Evolutionary conservation across 345 rosid genomes (phyloP).

Genomic region (Euclidium syriacum): DNA sequence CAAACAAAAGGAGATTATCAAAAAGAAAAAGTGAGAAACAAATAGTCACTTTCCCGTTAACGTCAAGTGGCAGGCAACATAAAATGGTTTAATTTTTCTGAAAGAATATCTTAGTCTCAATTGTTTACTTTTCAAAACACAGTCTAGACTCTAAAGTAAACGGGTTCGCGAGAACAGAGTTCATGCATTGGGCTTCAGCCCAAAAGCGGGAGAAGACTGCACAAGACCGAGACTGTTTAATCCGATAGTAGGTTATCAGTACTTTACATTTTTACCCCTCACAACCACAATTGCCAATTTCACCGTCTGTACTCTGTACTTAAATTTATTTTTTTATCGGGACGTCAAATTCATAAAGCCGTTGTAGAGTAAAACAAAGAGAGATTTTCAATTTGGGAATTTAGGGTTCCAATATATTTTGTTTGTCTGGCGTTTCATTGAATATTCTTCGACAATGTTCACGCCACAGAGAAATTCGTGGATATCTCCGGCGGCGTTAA

Average conservation of each 20-base stretch:
- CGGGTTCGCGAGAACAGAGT: neutral
- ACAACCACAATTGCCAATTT: neutral
- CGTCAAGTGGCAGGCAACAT: neutral
- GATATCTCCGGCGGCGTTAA: conserved; percentile 31
- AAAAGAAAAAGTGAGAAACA: neutral
- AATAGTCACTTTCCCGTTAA: conserved; percentile 2
- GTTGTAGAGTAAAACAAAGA: conserved; percentile 14
- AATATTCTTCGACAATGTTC: conserved; percentile 40
- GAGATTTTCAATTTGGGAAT: neutral
- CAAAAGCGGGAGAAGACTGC: neutral
- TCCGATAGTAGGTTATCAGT: neutral
- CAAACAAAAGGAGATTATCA: no score
- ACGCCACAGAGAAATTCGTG: conserved; percentile 57
- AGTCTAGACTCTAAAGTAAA: neutral
- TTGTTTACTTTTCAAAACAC: neutral
- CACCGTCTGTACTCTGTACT: no score
- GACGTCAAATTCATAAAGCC: conserved; percentile 13
- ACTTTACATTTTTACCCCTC: neutral
- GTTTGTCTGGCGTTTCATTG: neutral
- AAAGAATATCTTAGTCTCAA: neutral
- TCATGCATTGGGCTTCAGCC: conserved; percentile 8
- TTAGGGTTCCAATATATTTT: conserved; percentile 9
- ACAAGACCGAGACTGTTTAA: neutral
- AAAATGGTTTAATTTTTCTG: no score
- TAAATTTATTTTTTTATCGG: neutral